A percentile compares a stretch with the other conserved stretches of the same genome.
Evolutionary conservation across 2,329 filamentous ascomycete genomes (phyloP).

Genomic region (Lachnellula occidentalis): DNA sequence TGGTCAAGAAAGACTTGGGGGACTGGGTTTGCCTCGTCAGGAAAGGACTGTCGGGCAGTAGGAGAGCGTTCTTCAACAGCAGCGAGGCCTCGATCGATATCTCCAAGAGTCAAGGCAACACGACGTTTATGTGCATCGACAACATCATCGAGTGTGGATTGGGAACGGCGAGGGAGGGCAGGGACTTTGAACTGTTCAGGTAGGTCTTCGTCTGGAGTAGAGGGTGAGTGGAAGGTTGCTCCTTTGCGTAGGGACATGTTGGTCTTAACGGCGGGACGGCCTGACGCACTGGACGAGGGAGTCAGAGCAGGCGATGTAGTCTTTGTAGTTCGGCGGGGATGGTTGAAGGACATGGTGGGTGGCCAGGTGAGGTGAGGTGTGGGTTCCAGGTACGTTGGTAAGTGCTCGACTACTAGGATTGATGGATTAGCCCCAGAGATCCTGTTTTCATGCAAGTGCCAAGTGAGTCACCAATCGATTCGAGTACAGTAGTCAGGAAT

Average conservation of each 20-base stretch:
- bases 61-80: constrained; percentile 37
- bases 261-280: constrained; percentile 45
- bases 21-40: constrained; percentile 53
- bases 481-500: constrained; percentile 16
- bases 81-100: constrained; percentile 58
- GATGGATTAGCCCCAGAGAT: constrained; percentile 21
- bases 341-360: constrained; percentile 29
- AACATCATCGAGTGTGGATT: constrained; percentile 66
- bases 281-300: constrained; percentile 37
- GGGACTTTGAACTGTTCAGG: constrained; percentile 36
- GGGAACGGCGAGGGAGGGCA: constrained; percentile 57
- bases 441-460: constrained; percentile 22
- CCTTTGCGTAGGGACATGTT: constrained; percentile 62
- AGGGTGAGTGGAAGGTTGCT: constrained; percentile 53
- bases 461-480: constrained; percentile 25
- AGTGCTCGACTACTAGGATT: constrained; percentile 20
- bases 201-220: constrained; percentile 35
- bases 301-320: constrained; percentile 37
- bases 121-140: constrained; percentile 65
- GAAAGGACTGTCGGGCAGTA: constrained; percentile 38
- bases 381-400: constrained; percentile 12
- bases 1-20: constrained; percentile 55
- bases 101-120: constrained; percentile 59
- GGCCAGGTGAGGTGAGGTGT: constrained; percentile 16
- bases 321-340: constrained; percentile 34